Evolutionary conservation across 1,139 yeast genomes (phyloP).

Genomic region (Saccharomyces pastorianus): DNA sequence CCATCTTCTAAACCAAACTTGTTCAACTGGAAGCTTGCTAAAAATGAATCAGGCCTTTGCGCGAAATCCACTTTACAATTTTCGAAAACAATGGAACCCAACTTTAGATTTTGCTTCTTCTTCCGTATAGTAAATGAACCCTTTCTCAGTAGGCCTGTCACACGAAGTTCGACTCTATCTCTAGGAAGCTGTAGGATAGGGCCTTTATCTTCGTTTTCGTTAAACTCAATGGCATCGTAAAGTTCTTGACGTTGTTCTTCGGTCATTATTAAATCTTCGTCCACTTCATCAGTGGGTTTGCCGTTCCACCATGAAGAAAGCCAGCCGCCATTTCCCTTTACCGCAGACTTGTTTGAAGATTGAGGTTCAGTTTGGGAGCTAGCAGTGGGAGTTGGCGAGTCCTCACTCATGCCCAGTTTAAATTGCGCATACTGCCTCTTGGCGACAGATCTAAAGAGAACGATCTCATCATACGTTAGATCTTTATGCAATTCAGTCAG

Average conservation of each 20-base stretch:
- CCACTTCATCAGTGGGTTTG: constrained; percentile 21
- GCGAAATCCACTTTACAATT: constrained; percentile 68
- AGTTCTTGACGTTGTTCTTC: constrained; percentile 75
- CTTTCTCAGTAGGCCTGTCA: constrained; percentile 58
- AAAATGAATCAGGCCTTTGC: constrained; percentile 73
- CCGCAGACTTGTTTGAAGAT: constrained; percentile 12
- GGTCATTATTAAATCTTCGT: constrained; percentile 38
- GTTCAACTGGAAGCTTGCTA: constrained; percentile 63
- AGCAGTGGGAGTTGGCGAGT: constrained; percentile 1
- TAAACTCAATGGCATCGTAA: constrained; percentile 89
- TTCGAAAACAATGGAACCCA: constrained; percentile 76
- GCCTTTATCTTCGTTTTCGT: constrained; percentile 51
- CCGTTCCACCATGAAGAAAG: constrained; percentile 54
- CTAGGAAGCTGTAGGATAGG: constrained; percentile 61
- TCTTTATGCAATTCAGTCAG: constrained; percentile 50
- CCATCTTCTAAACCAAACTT: constrained; percentile 88
- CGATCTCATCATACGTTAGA: constrained; percentile 67
- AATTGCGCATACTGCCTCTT: constrained; percentile 57
- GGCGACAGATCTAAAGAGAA: constrained; percentile 77
- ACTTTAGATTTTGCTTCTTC: constrained; percentile 36
- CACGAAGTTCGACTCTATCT: constrained; percentile 59
- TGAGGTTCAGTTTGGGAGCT: constrained; percentile 18
- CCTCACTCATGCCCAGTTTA: constrained; percentile 27
- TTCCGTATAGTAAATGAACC: constrained; percentile 65
- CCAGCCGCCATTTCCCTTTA: constrained; percentile 40